These are phyloP conservation scores for Schizosaccharomyces osmophilus DNA, from an alignment of 805 yeast genomes.

Conservation along the genomic window DNA sequence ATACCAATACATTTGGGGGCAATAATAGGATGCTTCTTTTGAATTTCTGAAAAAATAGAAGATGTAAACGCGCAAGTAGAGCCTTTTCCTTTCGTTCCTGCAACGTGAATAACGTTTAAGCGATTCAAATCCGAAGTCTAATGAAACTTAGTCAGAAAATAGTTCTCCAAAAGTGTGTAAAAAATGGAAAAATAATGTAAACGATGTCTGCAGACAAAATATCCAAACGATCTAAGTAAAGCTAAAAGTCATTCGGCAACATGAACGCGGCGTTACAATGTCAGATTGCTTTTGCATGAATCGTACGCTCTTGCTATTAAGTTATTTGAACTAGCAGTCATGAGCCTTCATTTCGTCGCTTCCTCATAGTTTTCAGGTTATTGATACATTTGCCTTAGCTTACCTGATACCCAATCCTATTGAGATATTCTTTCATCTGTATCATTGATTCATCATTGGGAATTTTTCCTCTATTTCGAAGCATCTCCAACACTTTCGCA, in stretches of 20 bases:
- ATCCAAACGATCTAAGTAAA: slow-evolving; percentile 10
- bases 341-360: too few relatives aligned
- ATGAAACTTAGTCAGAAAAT: background rate
- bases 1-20: slow-evolving; percentile 41
- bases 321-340: too few relatives aligned
- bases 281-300: too few relatives aligned
- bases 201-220: background rate
- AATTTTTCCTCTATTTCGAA: slow-evolving; percentile 42
- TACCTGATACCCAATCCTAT: slow-evolving; percentile 36
- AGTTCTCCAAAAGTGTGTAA: background rate
- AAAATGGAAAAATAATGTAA: background rate
- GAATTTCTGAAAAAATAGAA: slow-evolving; percentile 49
- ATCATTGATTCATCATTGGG: slow-evolving; percentile 36
- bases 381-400: background rate
- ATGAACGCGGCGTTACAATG: too few relatives aligned
- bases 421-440: slow-evolving; percentile 65
- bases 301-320: too few relatives aligned
- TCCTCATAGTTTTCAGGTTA: too few relatives aligned
- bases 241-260: too few relatives aligned
- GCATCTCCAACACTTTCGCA: slow-evolving; percentile 68
- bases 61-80: slow-evolving; percentile 89
- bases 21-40: slow-evolving; percentile 6
- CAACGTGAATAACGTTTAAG: slow-evolving; percentile 65
- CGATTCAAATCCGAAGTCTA: slow-evolving; percentile 32
- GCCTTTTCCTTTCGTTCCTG: slow-evolving; percentile 97